Base-by-base conservation (phyloP, 768 basidiomycete genomes). In the Solioccasus polychromus region DNA sequence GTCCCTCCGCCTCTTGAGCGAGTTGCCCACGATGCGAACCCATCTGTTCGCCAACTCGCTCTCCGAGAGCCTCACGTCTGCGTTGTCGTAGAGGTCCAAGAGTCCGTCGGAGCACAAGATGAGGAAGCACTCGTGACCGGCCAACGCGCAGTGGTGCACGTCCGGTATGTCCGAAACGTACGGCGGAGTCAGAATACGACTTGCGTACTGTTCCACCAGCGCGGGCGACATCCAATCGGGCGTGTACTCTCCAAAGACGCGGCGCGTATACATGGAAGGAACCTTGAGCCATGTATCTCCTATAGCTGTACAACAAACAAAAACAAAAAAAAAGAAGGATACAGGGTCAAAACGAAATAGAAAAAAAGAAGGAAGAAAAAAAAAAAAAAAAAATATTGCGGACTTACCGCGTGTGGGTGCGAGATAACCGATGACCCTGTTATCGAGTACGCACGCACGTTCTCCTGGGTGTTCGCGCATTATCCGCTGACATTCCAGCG, bases 31-130 rank as follows among this genome's bases (percentile, higher is more conserved):
- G 11, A 67, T 58, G 11, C 51, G 54, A 15, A 60, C 59, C 72
- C 73, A 75, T 37, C 62, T 62, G 20, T 67, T 49, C 19, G 64
- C 64, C 44, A 68, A 50, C 28, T 67, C 58, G 14, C 55, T 47
- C 39, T 58, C 60, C 39, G 63, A 52, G 17, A 53, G 50, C 8
- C 53, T 23, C 28, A 2, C 26, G 23, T 61, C 58, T 6, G 53
- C 42, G 20, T 60, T 61, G 39, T 66, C 62, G 38, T 70, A 72
- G 25, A 76, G 41, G 51, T 77, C 75, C 2, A 59, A 45, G 14
- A 78, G 54, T n/a, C 76, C 75, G 41, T 78, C 76, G 3, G 74
- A 74, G 42, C 69, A 73, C n/a, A 71, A 55, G 39, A 76, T 62
- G 32, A 78, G 55, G 45, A 68, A 57, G 1, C 35, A 46, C 25